These are phyloP conservation scores for Thelephora ganbajun DNA, from an alignment of 768 basidiomycete species.

Conservation along the genomic window DNA sequence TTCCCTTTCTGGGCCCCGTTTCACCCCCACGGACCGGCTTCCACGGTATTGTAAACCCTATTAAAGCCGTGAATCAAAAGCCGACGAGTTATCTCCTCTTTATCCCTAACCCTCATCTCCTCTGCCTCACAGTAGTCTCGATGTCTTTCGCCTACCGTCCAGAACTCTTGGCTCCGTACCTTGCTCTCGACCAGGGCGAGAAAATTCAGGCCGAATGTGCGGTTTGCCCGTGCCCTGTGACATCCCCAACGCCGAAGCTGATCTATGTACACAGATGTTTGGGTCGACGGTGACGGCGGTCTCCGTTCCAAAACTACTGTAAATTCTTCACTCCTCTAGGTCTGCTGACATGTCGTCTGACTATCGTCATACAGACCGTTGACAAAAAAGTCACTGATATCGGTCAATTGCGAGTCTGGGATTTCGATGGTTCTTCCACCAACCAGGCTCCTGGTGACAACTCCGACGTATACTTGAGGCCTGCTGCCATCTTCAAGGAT, in stretches of 20 bases:
- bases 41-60: neutral
- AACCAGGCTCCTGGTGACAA: conserved; percentile 92
- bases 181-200: conserved; percentile 78
- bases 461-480: conserved; percentile 97
- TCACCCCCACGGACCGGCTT: neutral
- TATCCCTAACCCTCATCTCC: conserved; percentile 4
- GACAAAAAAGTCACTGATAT: conserved; percentile 78
- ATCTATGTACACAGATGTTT: conserved; percentile 57
- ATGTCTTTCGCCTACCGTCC: conserved; percentile 41
- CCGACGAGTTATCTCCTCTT: conserved; percentile 5
- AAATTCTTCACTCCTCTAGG: conserved; percentile 12
- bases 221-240: conserved; percentile 12
- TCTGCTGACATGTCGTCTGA: conserved; percentile 1
- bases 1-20: too few species aligned
- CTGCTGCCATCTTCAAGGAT: conserved; percentile 94
- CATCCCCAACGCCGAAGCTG: conserved; percentile 6
- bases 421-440: conserved; percentile 97
- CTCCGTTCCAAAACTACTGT: conserved; percentile 96
- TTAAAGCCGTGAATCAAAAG: neutral
- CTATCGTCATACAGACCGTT: conserved; percentile 48
- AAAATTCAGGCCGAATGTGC: conserved; percentile 91
- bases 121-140: conserved; percentile 1
- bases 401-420: conserved; percentile 90
- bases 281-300: conserved; percentile 92
- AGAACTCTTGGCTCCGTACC: conserved; percentile 82